A percentile compares a stretch with the other conserved stretches of the same genome.
phyloP scores from a whole-genome alignment of 1,284 basidiomycete genomes.

The Papiliotrema nemorosa region DNA sequence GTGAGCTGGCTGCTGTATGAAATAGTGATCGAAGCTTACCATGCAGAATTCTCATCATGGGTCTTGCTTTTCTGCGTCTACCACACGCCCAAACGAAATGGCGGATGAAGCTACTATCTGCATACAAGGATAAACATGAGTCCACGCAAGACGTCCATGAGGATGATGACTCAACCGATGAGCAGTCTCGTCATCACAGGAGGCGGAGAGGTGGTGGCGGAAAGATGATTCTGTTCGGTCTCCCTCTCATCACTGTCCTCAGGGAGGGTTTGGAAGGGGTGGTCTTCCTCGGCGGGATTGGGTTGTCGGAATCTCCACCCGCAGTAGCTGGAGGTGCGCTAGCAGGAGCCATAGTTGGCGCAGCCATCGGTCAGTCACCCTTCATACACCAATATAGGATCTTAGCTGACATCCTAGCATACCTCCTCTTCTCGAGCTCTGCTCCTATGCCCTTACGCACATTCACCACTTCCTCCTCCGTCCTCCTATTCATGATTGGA shows the following conservation, averaged over 20 bases:
- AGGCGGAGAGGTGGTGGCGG: constrained; percentile 12
- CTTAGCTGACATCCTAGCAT: constrained; percentile 15
- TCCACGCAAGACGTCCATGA: neutral
- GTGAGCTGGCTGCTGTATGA: constrained; percentile 14
- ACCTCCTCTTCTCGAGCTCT: constrained; percentile 29
- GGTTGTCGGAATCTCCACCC: constrained; percentile 21
- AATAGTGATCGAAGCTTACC: neutral
- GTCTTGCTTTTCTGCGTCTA: constrained; percentile 69
- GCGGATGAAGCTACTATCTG: constrained; percentile 73
- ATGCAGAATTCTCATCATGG: constrained; percentile 56
- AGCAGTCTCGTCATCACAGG: constrained; percentile 8
- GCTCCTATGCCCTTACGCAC: constrained; percentile 55
- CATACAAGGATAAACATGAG: constrained; percentile 58
- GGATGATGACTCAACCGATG: neutral
- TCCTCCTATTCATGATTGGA: constrained; percentile 79
- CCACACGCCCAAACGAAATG: constrained; percentile 77
- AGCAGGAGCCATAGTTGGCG: constrained; percentile 67
- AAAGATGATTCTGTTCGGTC: constrained; percentile 65
- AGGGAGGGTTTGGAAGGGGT: constrained; percentile 89
- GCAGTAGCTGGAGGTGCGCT: constrained; percentile 54
- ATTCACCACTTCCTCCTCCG: constrained; percentile 79
- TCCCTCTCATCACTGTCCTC: constrained; percentile 81
- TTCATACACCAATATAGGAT: neutral
- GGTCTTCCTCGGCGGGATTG: constrained; percentile 78
- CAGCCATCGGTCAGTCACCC: constrained; percentile 45